Percentiles rank a stretch among this genome's conserved stretches.
phyloP scores from a whole-genome alignment of 805 yeast genomes.

The Candida arabinofermentans region DNA sequence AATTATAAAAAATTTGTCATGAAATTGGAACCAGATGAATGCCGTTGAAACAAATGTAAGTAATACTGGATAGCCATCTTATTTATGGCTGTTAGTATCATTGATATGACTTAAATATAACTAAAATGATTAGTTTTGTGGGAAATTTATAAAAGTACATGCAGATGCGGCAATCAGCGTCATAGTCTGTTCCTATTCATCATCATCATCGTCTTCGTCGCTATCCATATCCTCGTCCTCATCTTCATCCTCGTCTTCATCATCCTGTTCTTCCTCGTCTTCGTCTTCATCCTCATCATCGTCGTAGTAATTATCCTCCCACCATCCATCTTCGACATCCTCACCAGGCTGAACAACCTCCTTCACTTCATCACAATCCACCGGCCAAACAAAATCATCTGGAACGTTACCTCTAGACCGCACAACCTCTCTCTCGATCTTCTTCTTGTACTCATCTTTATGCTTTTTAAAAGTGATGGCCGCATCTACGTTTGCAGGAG shows the following conservation, averaged over 20 bases:
- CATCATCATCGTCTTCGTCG: conserved; percentile 15
- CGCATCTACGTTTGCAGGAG: conserved; percentile 97
- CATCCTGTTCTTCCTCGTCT: conserved; percentile 27
- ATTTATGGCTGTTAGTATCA: too few relatives aligned
- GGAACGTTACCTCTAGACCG: conserved; percentile 84
- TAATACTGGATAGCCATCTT: too few relatives aligned
- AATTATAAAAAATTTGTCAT: too few relatives aligned
- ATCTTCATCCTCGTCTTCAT: conserved; percentile 24
- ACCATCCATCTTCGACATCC: conserved; percentile 30
- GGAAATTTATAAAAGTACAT: too few relatives aligned
- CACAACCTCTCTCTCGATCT: conserved; percentile 77
- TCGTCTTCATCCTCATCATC: conserved; percentile 31
- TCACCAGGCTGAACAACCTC: conserved; percentile 21
- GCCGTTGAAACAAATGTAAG: too few relatives aligned
- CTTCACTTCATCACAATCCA: conserved; percentile 49
- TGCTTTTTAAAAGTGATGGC: conserved; percentile 89
- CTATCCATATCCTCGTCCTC: conserved; percentile 15
- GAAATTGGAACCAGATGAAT: too few relatives aligned
- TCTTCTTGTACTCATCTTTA: conserved; percentile 71
- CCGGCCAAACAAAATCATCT: conserved; percentile 75
- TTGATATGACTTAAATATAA: too few relatives aligned
- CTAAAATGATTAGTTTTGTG: too few relatives aligned
- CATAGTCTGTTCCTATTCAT: too few relatives aligned
- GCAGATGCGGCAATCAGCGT: too few relatives aligned
- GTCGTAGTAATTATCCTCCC: conserved; percentile 31